Base-by-base conservation (phyloP, 768 basidiomycete genomes). In the Suillus tomentosus region DNA sequence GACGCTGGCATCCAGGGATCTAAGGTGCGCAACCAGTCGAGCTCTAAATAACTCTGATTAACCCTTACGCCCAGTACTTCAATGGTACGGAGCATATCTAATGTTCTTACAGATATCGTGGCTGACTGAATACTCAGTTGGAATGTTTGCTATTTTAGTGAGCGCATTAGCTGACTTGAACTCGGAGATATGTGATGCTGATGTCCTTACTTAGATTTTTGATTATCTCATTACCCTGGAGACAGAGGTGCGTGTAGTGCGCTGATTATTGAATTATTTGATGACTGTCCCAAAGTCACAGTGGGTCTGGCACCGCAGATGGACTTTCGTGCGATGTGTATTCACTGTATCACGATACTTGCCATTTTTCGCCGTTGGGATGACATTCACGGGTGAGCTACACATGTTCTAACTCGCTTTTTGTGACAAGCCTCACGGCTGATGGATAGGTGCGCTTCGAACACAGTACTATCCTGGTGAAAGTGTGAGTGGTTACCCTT, bases 401-500 rank as follows among this genome's bases (percentile, higher is more conserved):
- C 48, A 50, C 6, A 13, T 24, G 22, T 50, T 50, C 47, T 50
- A 7, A 50, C 14, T 50, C 14, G 14, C 22, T 13, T 22, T 13
- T 22, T 22, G 45, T 8, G 42, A 42, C 10, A 10, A 47, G 7
- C 22, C 13, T 24, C 7, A 50, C 24, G 13, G 6, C 13, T 27
- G 13, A 27, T 22, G 47, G 47, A 47, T n/a, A 50, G 48, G 22
- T 24, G 48, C 48, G 5, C 48, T 50, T 50, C 48, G 48, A 50
- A 50, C 48, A 15, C 48, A 50, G 24, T 50, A 57, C 37, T 57
- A 57, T 57, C 55, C 55, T 39, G 55, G 55, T 24, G 55, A 57
- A 57, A 57, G 55, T 3, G 55, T 39, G 15, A 39, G 55, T 39
- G 2, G 15, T 24, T 4, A 39, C 55, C 37, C 6, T 55, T n/a